phyloP scores from a whole-genome alignment of 176 grass and related monocot genomes.

The Rhynchospora breviuscula region DNA sequence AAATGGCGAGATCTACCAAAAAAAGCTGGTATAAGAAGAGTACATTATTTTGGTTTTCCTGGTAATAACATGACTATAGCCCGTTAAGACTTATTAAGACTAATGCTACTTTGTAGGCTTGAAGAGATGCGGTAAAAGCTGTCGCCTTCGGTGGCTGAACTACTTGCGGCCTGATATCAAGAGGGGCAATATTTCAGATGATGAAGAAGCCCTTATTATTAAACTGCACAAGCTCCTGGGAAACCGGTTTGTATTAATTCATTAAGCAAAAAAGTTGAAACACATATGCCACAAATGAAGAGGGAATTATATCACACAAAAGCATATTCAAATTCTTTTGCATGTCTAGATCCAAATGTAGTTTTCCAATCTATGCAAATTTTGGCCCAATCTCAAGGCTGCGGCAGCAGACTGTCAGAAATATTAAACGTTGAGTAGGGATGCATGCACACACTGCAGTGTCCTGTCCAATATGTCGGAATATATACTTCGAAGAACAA shows the following conservation, averaged over 20 bases:
- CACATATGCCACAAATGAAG: neutral
- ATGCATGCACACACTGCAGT: neutral
- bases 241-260: neutral
- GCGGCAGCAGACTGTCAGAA: neutral
- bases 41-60: neutral
- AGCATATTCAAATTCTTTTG: neutral
- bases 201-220: constrained; percentile 37
- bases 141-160: constrained; percentile 38
- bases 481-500: neutral
- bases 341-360: neutral
- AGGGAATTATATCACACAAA: too few species aligned
- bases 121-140: constrained; percentile 33
- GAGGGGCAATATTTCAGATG: constrained; percentile 36
- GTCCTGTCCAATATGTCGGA: neutral
- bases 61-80: neutral
- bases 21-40: constrained; percentile 18
- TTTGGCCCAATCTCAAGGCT: neutral
- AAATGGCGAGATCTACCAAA: constrained; percentile 37
- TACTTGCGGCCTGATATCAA: constrained; percentile 42
- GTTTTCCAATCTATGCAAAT: neutral
- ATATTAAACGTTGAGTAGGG: neutral
- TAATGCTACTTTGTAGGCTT: neutral
- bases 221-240: constrained; percentile 38
- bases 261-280: neutral
- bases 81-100: neutral